Base-by-base conservation (phyloP, 2,329 filamentous ascomycete genomes). In the Zymoseptoria brevis region DNA sequence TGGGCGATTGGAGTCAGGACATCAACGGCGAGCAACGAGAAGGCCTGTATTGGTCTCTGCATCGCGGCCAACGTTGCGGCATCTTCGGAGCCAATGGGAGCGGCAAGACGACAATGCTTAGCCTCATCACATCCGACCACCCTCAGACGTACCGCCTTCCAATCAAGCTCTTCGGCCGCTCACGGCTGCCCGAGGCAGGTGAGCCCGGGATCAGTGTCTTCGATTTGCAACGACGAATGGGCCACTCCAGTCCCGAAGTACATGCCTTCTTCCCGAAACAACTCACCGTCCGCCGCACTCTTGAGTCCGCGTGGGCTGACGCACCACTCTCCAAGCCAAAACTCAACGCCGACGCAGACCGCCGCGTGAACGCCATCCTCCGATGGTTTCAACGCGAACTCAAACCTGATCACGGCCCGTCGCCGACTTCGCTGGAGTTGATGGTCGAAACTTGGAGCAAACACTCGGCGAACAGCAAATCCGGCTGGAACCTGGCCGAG, bases 31-130 rank as follows among this genome's bases (percentile, higher is more conserved):
- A 77, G 53, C 65, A 75, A 19, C 58, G 52, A 24, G 19, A 62
- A 26, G 93, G 93, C 0, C 77, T 97, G 5, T 81, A 87, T 70
- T 96, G 94, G 90, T 89, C 82, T 0, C 86, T 97, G 22, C 83
- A 85, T 48, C 83, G 87, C 55, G 92, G 93, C 22, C 86, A 96
- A 71, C 85, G 92, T 62, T 96, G 91, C 88, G 93, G 89, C 2
- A 83, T 97, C 19, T 94, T 99, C 69, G 94, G 94, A 0, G 88
- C 92, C 30, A 97, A 99, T 67, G 94, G 83, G 22, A 96, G 90
- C 0, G 94, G 94, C 19, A 99, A 99, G 77, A 99, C 94, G 0
- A 99, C 94, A 0, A 81, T 99, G 48, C 83, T 97, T 26, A 94
- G 91, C 4, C 81, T 99, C 5, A 88, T 99, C 60, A 95, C 90